A percentile compares a stretch with the other conserved stretches of the same genome.
These are phyloP conservation scores for Trichophyton equinum DNA, from an alignment of 2,329 filamentous ascomycete species.

Conservation along the genomic window DNA sequence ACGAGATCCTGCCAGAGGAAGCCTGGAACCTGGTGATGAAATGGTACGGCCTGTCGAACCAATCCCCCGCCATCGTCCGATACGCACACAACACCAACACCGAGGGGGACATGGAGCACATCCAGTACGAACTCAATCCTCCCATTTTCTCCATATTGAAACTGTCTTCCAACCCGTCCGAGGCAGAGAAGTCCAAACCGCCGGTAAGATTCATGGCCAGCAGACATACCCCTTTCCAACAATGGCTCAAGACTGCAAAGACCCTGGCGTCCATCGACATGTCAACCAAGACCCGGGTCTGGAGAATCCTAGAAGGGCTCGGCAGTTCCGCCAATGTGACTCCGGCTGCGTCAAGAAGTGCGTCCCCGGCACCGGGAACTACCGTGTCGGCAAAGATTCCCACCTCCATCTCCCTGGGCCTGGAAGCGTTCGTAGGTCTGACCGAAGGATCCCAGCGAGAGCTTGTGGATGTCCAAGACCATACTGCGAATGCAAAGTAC, in stretches of 20 bases:
- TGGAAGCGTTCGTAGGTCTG: slow-evolving; percentile 50
- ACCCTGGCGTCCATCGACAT: slow-evolving; percentile 52
- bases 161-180: slow-evolving; percentile 50
- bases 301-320: slow-evolving; percentile 45
- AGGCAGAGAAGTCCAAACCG: slow-evolving; percentile 46
- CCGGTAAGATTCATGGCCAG: slow-evolving; percentile 60
- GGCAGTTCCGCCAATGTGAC: slow-evolving; percentile 35
- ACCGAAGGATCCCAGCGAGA: slow-evolving; percentile 53
- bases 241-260: slow-evolving; percentile 69
- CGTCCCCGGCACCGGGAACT: slow-evolving; percentile 33
- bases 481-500: slow-evolving; percentile 60
- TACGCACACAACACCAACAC: slow-evolving; percentile 62
- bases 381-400: slow-evolving; percentile 31
- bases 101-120: slow-evolving; percentile 48
- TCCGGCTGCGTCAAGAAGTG: slow-evolving; percentile 32
- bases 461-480: slow-evolving; percentile 51
- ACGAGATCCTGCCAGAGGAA: slow-evolving; percentile 61
- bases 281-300: slow-evolving; percentile 63
- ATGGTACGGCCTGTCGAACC: slow-evolving; percentile 67
- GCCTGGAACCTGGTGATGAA: slow-evolving; percentile 70
- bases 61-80: slow-evolving; percentile 59
- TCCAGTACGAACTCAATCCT: slow-evolving; percentile 73
- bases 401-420: slow-evolving; percentile 47
- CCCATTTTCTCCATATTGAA: slow-evolving; percentile 77
- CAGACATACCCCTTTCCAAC: slow-evolving; percentile 54